Percentiles rank a stretch among this genome's conserved stretches.
phyloP scores from a whole-genome alignment of 768 basidiomycete genomes.

The Termitomyces bulborhizus region DNA sequence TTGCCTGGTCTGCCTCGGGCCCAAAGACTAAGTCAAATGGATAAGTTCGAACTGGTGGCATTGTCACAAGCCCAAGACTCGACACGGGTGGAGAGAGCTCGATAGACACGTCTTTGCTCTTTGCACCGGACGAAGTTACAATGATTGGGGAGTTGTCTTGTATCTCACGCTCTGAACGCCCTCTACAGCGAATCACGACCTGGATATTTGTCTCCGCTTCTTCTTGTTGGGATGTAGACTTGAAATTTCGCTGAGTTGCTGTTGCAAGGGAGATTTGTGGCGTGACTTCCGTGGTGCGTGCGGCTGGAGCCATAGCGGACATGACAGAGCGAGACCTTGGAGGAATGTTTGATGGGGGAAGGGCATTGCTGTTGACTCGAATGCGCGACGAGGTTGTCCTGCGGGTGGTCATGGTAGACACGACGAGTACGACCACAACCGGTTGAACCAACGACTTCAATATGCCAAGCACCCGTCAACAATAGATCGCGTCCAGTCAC shows the following conservation, averaged over 20 bases:
- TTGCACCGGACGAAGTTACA: constrained; percentile 70
- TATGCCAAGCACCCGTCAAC: constrained; percentile 12
- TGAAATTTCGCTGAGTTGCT: constrained; percentile 13
- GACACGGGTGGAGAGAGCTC: constrained; percentile 69
- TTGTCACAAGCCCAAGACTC: constrained; percentile 64
- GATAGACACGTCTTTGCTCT: constrained; percentile 71
- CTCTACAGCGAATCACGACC: constrained; percentile 87
- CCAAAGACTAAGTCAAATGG: constrained; percentile 96
- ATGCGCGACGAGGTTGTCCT: constrained; percentile 48
- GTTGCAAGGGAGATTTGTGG: constrained; percentile 3
- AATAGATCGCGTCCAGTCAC: constrained; percentile 23
- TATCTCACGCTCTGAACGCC: constrained; percentile 80
- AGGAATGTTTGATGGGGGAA: constrained; percentile 21
- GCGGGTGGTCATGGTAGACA: constrained; percentile 52
- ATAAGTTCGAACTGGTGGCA: constrained; percentile 81
- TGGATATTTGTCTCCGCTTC: constrained; percentile 81
- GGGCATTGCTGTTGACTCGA: constrained; percentile 24
- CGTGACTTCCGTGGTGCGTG: constrained; percentile 21
- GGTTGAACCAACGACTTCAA: background rate
- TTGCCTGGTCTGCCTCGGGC: constrained; percentile 91
- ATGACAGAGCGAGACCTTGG: constrained; percentile 45
- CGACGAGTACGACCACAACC: background rate
- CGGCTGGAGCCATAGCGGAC: constrained; percentile 32
- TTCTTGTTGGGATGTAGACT: constrained; percentile 20
- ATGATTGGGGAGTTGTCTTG: constrained; percentile 85